Evolutionary conservation across 805 yeast genomes (phyloP).

Genomic region (Ogataea sp.): DNA sequence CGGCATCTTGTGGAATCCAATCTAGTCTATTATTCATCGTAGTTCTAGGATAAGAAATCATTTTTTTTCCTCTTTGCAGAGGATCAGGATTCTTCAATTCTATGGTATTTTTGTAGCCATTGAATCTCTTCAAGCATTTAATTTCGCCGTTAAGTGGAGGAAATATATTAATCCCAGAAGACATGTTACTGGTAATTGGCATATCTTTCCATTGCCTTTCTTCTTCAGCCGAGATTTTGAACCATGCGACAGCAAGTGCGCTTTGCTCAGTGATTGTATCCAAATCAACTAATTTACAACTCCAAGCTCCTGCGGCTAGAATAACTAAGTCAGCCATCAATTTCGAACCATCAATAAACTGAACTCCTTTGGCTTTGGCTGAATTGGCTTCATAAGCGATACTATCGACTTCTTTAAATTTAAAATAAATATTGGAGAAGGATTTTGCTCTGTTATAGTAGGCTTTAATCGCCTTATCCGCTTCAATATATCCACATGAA

Average conservation of each 20-base stretch:
- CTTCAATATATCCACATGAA: conserved; percentile 18
- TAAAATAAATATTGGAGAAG: conserved; percentile 8
- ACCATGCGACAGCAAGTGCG: conserved; percentile 21
- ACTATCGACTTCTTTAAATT: conserved; percentile 13
- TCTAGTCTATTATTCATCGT: conserved; percentile 11
- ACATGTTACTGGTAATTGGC: conserved; percentile 19
- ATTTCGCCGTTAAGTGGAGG: conserved; percentile 21
- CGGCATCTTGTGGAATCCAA: conserved; percentile 21
- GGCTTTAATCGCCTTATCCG: conserved; percentile 13
- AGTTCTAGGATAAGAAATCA: conserved; percentile 18
- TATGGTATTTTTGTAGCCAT: conserved; percentile 17
- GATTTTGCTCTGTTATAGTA: conserved; percentile 16
- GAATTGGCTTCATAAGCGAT: conserved; percentile 7
- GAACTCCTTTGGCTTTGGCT: conserved; percentile 10
- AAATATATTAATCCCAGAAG: conserved; percentile 20
- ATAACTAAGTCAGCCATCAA: conserved; percentile 11
- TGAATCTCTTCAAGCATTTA: conserved; percentile 18
- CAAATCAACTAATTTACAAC: conserved; percentile 15
- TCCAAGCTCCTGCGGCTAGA: conserved; percentile 22
- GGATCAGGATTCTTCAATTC: conserved; percentile 13
- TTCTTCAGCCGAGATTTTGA: conserved; percentile 15
- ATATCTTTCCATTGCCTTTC: conserved; percentile 14
- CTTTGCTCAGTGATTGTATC: conserved; percentile 9
- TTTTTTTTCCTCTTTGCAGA: neutral
- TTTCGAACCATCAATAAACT: conserved; percentile 7